phyloP scores from a whole-genome alignment of 2,329 filamentous ascomycete genomes.

The Trichoderma sp. region DNA sequence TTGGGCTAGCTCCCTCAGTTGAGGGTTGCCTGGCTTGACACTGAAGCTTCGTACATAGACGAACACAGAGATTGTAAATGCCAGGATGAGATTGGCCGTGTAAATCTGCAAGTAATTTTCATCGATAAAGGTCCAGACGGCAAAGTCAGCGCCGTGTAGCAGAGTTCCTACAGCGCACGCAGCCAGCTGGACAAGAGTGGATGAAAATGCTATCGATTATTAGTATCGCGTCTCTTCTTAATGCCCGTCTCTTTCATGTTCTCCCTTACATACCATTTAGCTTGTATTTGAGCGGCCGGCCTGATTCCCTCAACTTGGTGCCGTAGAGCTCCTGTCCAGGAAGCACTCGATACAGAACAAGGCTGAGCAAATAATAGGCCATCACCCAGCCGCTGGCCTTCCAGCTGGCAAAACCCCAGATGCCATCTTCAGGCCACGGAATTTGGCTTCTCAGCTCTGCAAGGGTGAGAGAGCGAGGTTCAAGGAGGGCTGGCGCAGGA shows the following conservation, averaged over 20 bases:
- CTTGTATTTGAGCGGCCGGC: conserved; percentile 71
- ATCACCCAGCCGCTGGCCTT: conserved; percentile 63
- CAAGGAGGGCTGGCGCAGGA: conserved; percentile 71
- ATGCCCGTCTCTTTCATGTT: neutral
- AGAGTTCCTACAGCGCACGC: conserved; percentile 68
- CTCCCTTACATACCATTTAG: conserved; percentile 56
- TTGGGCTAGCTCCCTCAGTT: conserved; percentile 70
- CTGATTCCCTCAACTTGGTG: conserved; percentile 58
- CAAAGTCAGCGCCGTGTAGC: conserved; percentile 71
- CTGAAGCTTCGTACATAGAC: conserved; percentile 77
- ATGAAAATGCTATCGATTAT: conserved; percentile 60
- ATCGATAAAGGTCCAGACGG: conserved; percentile 84
- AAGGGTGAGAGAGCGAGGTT: conserved; percentile 63
- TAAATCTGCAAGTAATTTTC: conserved; percentile 83
- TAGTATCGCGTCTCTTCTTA: neutral
- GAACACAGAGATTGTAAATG: conserved; percentile 66
- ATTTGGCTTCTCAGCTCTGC: conserved; percentile 69
- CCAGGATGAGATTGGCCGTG: conserved; percentile 74
- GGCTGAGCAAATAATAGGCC: conserved; percentile 71
- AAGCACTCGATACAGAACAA: conserved; percentile 68
- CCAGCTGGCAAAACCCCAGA: conserved; percentile 64
- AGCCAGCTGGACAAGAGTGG: conserved; percentile 66
- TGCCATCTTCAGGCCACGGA: conserved; percentile 69
- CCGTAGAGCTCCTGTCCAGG: conserved; percentile 69
- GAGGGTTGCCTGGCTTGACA: conserved; percentile 66